phyloP scores from a whole-genome alignment of 2,329 filamentous ascomycete species.

The Fusarium dimerum region DNA sequence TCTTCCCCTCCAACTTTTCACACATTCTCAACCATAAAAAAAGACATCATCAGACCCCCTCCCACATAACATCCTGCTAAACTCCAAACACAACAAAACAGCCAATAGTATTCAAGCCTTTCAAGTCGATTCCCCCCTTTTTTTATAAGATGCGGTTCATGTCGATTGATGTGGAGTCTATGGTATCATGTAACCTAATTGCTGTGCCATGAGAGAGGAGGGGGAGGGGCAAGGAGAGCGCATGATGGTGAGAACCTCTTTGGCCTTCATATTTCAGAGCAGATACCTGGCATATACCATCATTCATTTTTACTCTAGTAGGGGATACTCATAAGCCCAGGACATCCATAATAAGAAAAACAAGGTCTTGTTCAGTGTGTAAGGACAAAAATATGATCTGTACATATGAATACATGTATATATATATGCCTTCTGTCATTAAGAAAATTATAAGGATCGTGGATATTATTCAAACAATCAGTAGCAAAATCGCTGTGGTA shows the following conservation, averaged over 20 bases:
- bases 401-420: too few relatives aligned
- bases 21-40: background rate
- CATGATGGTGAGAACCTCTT: conserved; percentile 11
- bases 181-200: background rate
- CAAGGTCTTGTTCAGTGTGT: too few relatives aligned
- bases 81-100: too few relatives aligned
- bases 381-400: too few relatives aligned
- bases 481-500: conserved; percentile 30
- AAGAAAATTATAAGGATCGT: background rate
- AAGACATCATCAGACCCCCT: background rate
- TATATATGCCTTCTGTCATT: too few relatives aligned
- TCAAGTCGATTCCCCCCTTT: background rate
- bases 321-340: background rate
- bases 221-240: conserved; percentile 1
- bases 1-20: background rate
- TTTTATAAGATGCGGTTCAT: background rate
- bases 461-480: background rate
- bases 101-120: background rate
- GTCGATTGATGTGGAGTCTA: background rate
- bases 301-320: too few relatives aligned
- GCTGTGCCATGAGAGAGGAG: conserved; percentile 4
- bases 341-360: background rate
- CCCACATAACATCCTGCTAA: background rate
- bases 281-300: too few relatives aligned
- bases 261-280: background rate